Conservation (phyloP, 2,329 filamentous ascomycete genomes). For the Hypoxylon rubiginosum region DNA sequence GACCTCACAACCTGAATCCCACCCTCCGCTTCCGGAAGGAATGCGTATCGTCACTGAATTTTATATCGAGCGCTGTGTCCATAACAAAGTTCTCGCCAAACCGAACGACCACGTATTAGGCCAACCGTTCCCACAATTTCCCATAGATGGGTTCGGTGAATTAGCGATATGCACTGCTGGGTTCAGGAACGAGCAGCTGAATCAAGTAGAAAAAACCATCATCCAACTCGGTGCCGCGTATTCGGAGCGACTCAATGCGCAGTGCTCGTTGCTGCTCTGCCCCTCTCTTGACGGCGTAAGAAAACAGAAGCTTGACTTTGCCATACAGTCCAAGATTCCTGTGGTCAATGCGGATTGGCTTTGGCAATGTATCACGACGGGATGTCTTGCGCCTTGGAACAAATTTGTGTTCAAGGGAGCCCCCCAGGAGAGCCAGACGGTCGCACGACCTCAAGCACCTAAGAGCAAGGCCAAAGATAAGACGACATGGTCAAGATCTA, state of each 20-base stretch:
- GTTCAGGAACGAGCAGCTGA: slow-evolving; percentile 85
- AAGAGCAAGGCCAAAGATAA: slow-evolving; percentile 39
- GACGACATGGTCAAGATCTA: slow-evolving; percentile 40
- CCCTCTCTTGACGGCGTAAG: slow-evolving; percentile 69
- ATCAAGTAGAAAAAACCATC: slow-evolving; percentile 85
- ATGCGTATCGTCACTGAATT: slow-evolving; percentile 82
- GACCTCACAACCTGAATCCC: slow-evolving; percentile 60
- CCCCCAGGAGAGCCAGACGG: slow-evolving; percentile 47
- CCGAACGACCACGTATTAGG: slow-evolving; percentile 80
- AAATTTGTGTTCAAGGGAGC: slow-evolving; percentile 64
- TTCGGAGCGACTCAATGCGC: slow-evolving; percentile 79
- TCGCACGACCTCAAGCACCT: slow-evolving; percentile 26
- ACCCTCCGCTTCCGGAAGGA: slow-evolving; percentile 57
- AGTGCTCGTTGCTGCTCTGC: slow-evolving; percentile 84
- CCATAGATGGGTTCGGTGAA: slow-evolving; percentile 76
- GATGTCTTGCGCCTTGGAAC: slow-evolving; percentile 61
- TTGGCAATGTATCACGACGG: slow-evolving; percentile 79
- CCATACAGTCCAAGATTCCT: slow-evolving; percentile 80
- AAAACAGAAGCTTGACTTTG: slow-evolving; percentile 83
- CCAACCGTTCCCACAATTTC: slow-evolving; percentile 79
- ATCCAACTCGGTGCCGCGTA: slow-evolving; percentile 84
- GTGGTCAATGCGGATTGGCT: slow-evolving; percentile 88
- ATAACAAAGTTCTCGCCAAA: slow-evolving; percentile 78
- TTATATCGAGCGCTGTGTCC: slow-evolving; percentile 91
- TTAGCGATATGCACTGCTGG: slow-evolving; percentile 84